Evolutionary conservation across 495 filamentous ascomycete genomes (phyloP).

Genomic region (Trichoderma erinaceum): DNA sequence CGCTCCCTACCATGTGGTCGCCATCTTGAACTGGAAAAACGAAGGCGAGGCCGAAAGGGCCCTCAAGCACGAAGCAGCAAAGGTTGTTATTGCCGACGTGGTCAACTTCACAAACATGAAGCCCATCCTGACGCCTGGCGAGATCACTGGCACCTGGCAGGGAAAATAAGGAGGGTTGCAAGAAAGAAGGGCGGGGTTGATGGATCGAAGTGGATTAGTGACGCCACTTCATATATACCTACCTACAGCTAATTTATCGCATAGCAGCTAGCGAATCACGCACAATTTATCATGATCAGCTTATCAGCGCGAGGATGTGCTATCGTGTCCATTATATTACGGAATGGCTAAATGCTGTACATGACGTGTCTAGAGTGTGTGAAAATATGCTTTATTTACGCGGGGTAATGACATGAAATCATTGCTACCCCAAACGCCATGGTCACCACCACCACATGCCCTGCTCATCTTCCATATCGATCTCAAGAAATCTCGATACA

Average conservation of each 20-base stretch:
- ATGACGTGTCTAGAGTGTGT: no score
- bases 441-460: background rate
- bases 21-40: background rate
- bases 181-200: background rate
- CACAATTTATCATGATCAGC: background rate
- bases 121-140: background rate
- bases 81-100: background rate
- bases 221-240: background rate
- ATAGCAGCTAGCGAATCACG: background rate
- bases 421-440: no score
- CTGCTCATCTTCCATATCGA: background rate
- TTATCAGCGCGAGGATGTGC: no score
- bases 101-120: constrained; percentile 6
- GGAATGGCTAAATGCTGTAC: no score
- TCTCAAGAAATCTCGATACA: constrained; percentile 23
- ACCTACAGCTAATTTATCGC: background rate
- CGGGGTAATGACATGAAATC: no score
- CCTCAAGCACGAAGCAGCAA: background rate
- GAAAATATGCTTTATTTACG: no score
- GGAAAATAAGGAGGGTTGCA: background rate
- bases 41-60: background rate
- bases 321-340: no score
- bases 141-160: background rate
- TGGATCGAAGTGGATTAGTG: background rate
- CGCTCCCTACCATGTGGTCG: background rate